phyloP scores from a whole-genome alignment of 345 rosid species.

The Sonneratia alba region DNA sequence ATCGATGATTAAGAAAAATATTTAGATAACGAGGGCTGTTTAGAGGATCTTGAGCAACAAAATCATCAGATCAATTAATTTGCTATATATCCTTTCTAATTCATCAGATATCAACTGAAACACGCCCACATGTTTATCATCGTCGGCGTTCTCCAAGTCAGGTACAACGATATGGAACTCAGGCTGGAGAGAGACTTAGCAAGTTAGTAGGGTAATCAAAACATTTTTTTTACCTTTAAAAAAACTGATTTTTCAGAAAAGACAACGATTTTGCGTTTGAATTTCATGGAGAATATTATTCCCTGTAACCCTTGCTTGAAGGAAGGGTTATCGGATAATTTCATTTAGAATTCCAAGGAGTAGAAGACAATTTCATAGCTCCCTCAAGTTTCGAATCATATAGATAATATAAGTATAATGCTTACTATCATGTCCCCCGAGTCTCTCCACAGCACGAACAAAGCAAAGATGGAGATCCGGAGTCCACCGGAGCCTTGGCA shows the following conservation, averaged over 20 bases:
- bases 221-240: no score
- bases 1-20: no score
- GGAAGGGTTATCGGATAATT: background rate
- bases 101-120: background rate
- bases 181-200: background rate
- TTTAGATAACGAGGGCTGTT: background rate
- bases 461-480: constrained; percentile 78
- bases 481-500: constrained; percentile 71
- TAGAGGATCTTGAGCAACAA: background rate
- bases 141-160: background rate
- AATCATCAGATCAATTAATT: background rate
- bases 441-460: constrained; percentile 59
- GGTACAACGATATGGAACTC: background rate
- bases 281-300: background rate
- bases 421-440: constrained; percentile 71
- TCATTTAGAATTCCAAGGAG: no score
- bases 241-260: background rate
- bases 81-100: background rate
- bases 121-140: no score
- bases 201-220: background rate
- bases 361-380: background rate
- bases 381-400: background rate
- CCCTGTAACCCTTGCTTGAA: background rate
- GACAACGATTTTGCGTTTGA: background rate
- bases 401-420: background rate